Evolutionary conservation across 768 basidiomycete genomes (phyloP).

Genomic region (Daedaleopsis nitida): DNA sequence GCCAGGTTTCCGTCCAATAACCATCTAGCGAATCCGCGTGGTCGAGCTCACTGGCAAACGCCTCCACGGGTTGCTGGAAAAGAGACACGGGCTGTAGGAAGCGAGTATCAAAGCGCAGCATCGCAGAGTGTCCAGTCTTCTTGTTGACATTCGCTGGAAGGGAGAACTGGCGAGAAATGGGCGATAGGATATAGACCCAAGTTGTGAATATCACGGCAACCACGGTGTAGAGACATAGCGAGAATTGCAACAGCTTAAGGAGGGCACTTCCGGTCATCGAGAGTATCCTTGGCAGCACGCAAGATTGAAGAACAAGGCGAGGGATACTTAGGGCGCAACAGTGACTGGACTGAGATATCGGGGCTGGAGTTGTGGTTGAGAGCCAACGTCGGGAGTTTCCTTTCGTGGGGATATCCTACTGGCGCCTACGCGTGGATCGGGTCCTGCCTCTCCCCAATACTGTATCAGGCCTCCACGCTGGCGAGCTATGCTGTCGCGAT

Average conservation of each 20-base stretch:
- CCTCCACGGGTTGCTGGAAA: slow-evolving; percentile 7
- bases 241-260: slow-evolving; percentile 11
- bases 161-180: slow-evolving; percentile 2
- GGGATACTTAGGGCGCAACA: neutral
- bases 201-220: slow-evolving; percentile 36
- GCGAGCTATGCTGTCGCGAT: slow-evolving; percentile 9
- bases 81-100: neutral
- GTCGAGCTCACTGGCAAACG: slow-evolving; percentile 4
- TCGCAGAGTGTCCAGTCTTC: neutral
- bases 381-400: slow-evolving; percentile 11
- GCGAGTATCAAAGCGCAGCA: neutral
- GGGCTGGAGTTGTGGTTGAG: neutral
- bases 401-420: neutral
- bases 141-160: neutral
- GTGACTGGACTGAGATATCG: neutral
- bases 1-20: slow-evolving; percentile 13
- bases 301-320: neutral
- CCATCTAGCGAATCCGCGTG: slow-evolving; percentile 9
- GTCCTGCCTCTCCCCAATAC: no score
- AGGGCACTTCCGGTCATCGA: neutral
- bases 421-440: neutral
- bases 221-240: slow-evolving; percentile 25
- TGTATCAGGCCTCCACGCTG: no score
- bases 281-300: neutral
- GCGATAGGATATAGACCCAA: slow-evolving; percentile 23